phyloP scores from a whole-genome alignment of 331 rosid genomes.

The Stylosanthes scabra region DNA sequence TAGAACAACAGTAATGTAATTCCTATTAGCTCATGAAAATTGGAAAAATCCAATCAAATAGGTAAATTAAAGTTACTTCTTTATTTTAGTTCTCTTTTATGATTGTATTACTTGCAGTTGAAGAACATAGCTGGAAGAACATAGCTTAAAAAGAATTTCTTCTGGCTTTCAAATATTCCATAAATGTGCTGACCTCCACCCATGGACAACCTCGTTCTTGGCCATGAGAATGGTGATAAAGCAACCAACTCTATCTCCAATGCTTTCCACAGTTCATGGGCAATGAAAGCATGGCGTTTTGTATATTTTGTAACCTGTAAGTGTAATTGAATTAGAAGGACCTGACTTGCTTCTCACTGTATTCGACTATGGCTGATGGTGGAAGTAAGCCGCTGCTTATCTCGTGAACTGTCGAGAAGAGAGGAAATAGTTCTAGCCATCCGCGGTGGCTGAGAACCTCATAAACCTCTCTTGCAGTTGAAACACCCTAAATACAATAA shows the following conservation, averaged over 20 bases:
- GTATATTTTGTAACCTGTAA: slow-evolving; percentile 12
- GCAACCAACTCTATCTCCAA: slow-evolving; percentile 22
- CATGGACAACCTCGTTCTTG: slow-evolving; percentile 21
- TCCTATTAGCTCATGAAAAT: background rate
- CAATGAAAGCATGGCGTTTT: slow-evolving; percentile 6
- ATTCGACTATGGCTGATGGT: slow-evolving; percentile 92
- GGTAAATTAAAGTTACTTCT: slow-evolving; percentile 15
- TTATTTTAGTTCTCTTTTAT: slow-evolving; percentile 9
- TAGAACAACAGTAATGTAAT: no score
- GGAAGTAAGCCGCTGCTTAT: slow-evolving; percentile 86
- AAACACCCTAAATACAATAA: slow-evolving; percentile 79
- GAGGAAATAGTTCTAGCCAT: slow-evolving; percentile 92
- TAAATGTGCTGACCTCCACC: slow-evolving; percentile 10
- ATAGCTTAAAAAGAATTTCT: slow-evolving; percentile 10
- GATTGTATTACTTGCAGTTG: slow-evolving; percentile 32
- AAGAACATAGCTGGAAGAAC: no score
- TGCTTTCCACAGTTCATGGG: slow-evolving; percentile 17
- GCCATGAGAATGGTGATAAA: slow-evolving; percentile 11
- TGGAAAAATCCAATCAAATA: slow-evolving; percentile 8
- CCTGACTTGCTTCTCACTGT: slow-evolving; percentile 68
- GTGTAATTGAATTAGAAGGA: slow-evolving; percentile 37
- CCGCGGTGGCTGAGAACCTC: slow-evolving; percentile 93
- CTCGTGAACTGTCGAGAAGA: slow-evolving; percentile 92
- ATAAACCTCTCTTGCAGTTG: slow-evolving; percentile 89
- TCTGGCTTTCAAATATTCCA: slow-evolving; percentile 6